Base-by-base conservation (phyloP, 23 red algal species). In the Gracilaria domingensis region DNA sequence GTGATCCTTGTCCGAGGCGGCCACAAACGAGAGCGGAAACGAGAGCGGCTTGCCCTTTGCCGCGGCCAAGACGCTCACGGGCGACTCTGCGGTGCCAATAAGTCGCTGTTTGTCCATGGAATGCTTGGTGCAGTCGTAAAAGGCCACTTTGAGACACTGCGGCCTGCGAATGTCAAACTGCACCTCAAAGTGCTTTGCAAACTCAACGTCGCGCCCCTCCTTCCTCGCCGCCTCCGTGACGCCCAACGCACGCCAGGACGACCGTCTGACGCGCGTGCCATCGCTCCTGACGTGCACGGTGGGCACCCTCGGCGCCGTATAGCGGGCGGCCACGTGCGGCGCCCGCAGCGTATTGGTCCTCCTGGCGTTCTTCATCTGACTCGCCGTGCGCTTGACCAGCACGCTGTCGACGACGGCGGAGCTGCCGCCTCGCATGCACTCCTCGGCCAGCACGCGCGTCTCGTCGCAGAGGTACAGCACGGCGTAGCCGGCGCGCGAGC, bases 401-500 rank as follows among this genome's bases (percentile, higher is more conserved):
- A 8, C 37, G 11, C 26, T 29, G 7, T 54, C 74, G 36, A 29
- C 40, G 11, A 79, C 24, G 26, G 74, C 39, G 12, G 4, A 6
- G 34, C 17, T 26, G 8, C 7, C 5, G 7, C 45, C 45, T 12
- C 45, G 45, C 8, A 35, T 26, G 36, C 9, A 6, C 21, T n/a
- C 20, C 71, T 5, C 29, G 13, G 74, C 36, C 48, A 36, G 24
- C 74, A 18, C 2, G 37, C 24, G 33, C 29, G 24, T 29, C 48
- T 88, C 84, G 21, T 60, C 42, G 64, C 57, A 59, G 3, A 70
- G 34, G 66, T 88, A 88, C 26, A 88, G 49, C 40, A 88, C 84
- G 37, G 84, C 84, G 66, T 74, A 74, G 48, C 42, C 26, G 25
- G 84, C 84, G 70, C 55, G 84, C 32, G 84, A 88, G 36, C 84